Percentiles rank a stretch among this genome's conserved stretches.
Evolutionary conservation across 331 rosid genomes (phyloP).

Genomic region (Malus hybrid): DNA sequence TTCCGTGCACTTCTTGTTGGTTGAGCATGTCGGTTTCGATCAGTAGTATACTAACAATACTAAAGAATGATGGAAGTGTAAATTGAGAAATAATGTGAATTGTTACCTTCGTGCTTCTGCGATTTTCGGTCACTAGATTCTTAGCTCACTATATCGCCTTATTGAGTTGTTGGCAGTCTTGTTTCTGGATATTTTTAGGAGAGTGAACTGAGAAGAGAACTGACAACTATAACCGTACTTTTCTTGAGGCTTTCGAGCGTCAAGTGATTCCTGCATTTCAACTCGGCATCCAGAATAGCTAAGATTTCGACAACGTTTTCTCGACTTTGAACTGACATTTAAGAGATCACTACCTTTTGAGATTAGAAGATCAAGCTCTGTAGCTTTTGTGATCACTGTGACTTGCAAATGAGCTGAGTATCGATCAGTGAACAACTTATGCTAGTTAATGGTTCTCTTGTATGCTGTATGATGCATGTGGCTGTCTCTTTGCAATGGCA

Average conservation of each 20-base stretch:
- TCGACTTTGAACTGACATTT: background rate
- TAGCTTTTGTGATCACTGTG: background rate
- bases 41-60: conserved; percentile 1
- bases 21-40: background rate
- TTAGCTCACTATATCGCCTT: background rate
- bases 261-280: no score
- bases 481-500: background rate
- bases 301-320: background rate
- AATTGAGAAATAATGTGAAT: background rate
- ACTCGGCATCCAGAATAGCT: background rate
- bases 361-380: background rate
- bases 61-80: background rate
- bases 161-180: background rate
- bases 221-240: no score
- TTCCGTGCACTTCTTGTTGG: conserved; percentile 4
- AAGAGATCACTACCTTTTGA: background rate
- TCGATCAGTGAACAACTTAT: background rate
- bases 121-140: background rate
- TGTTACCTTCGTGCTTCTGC: background rate
- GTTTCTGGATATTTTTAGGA: background rate
- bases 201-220: background rate
- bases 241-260: background rate
- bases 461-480: background rate
- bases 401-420: background rate
- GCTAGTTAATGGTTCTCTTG: background rate